Evolutionary conservation across 805 yeast species (phyloP), one percentile per base, ranked within the genome.

Genomic region (Monosporozyma unispora): DNA sequence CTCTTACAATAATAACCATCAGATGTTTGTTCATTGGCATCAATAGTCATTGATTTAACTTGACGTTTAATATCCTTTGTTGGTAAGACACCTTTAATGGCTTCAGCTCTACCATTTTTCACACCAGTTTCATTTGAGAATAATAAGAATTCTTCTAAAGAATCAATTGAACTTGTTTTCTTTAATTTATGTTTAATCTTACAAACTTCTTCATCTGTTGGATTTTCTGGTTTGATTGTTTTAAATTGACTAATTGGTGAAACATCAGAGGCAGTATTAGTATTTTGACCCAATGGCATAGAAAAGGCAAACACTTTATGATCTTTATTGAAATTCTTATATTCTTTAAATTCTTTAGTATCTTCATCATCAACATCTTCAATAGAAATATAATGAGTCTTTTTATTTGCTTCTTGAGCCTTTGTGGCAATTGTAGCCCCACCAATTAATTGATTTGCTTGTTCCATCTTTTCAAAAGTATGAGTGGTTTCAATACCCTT

Each of bases 61-160:
- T 61, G 53, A 19, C 58, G 56, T 42, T 58, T 57, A n/a, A 67
- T 42, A 4, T 56, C 47, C n/a, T 73, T 77, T 14, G 81, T 75
- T 14, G 76, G 70, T 3, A 88, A 58, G 1, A 87, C 78, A 51
- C 79, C 77, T 54, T 77, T 79, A 46, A 89, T 75, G 0, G 96
- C 96, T 23, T 82, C 70, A 19, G 82, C 63, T 47, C 93, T 73
- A 1, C 82, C 80, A 57, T 83, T 82, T 50, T 81, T 90, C 31
- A 79, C 72, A 5, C 81, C 80, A 44, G 77, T 78, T 23, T 74
- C 69, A 49, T 76, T 70, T 47, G 70, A 72, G 62, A 77, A 87
- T 29, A 78, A 68, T 11, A 70, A 63, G 1, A 81, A 80, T 55
- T 87, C 95, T 49, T 84, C 87, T 4, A 76, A 37, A 0, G 88